A percentile compares a stretch with the other conserved stretches of the same genome.
Conservation (phyloP, 2,329 filamentous ascomycete species). For the Metarhizium humberi region DNA sequence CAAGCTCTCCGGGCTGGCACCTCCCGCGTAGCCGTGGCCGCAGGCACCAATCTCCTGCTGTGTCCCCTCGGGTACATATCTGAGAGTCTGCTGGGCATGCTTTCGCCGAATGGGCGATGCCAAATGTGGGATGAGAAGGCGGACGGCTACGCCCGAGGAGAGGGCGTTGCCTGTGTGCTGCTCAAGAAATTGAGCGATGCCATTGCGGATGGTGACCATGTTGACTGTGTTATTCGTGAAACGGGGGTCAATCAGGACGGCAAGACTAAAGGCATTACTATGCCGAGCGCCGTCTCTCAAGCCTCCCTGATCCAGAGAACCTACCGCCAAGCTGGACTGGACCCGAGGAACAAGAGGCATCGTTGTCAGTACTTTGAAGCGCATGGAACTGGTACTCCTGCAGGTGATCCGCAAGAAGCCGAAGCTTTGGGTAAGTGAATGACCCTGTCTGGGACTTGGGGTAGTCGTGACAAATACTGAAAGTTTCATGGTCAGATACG, state of each 20-base stretch:
- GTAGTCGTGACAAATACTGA: too few species aligned
- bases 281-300: constrained; percentile 10
- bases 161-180: constrained; percentile 26
- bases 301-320: constrained; percentile 16
- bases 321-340: constrained; percentile 19
- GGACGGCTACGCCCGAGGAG: constrained; percentile 38
- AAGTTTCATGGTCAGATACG: constrained; percentile 19
- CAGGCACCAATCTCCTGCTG: constrained; percentile 22
- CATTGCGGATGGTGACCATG: constrained; percentile 29
- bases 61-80: not conserved
- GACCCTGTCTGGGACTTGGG: too few species aligned
- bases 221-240: constrained; percentile 23
- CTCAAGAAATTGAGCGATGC: constrained; percentile 35
- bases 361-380: constrained; percentile 18
- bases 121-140: constrained; percentile 28
- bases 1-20: constrained; percentile 16
- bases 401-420: constrained; percentile 17
- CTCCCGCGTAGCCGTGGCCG: constrained; percentile 24
- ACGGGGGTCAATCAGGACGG: constrained; percentile 31
- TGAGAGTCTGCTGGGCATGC: constrained; percentile 13
- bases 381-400: constrained; percentile 30
- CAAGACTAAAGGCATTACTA: constrained; percentile 28
- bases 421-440: constrained; percentile 7
- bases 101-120: constrained; percentile 4
- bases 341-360: constrained; percentile 14